A percentile compares a stretch with the other conserved stretches of the same genome.
phyloP scores from a whole-genome alignment of 345 rosid genomes.

The Lepidium didymum region DNA sequence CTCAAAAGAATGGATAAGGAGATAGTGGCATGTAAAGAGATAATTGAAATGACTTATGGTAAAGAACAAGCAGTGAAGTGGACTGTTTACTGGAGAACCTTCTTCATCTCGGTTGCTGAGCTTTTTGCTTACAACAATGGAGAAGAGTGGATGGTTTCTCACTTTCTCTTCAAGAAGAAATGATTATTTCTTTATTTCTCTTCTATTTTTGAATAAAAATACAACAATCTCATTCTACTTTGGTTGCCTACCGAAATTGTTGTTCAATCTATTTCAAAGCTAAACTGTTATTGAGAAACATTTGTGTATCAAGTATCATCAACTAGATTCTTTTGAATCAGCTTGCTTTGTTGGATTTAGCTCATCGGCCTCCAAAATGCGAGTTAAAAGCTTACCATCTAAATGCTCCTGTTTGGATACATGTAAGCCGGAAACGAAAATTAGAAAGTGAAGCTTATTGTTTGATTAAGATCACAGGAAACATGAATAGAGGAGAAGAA shows the following conservation, averaged over 20 bases:
- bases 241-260: neutral
- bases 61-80: conserved; percentile 72
- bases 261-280: neutral
- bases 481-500: neutral
- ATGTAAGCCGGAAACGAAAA: neutral
- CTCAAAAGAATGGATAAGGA: conserved; percentile 77
- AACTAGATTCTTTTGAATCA: conserved; percentile 29
- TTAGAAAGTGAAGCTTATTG: neutral
- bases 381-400: conserved; percentile 68
- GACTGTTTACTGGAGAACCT: conserved; percentile 85
- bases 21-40: conserved; percentile 39
- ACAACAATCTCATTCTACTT: conserved; percentile 14
- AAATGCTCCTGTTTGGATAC: conserved; percentile 48
- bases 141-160: conserved; percentile 86
- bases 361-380: conserved; percentile 58
- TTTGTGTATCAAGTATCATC: conserved; percentile 13
- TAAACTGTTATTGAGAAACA: conserved; percentile 14
- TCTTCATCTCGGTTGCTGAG: conserved; percentile 80
- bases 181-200: conserved; percentile 18
- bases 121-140: conserved; percentile 80
- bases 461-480: neutral
- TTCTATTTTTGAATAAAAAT: neutral
- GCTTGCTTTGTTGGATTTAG: conserved; percentile 16
- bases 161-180: conserved; percentile 70
- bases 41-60: conserved; percentile 78